Percentiles rank a stretch among this genome's conserved stretches.
Conservation (phyloP, 129 eudicot genomes). For the Chrysanthemum seticuspe region DNA sequence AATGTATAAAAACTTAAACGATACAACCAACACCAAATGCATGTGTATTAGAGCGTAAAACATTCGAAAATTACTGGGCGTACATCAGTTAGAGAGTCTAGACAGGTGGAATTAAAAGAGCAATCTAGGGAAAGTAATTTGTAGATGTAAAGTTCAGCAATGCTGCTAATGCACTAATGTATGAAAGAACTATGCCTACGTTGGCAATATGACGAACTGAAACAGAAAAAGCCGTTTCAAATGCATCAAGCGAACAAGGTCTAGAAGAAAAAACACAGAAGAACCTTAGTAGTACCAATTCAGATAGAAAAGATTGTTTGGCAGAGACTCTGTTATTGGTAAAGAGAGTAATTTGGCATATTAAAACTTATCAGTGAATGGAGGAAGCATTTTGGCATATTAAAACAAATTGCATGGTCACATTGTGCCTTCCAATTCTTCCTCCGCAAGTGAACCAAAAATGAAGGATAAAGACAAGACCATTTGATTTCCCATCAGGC, state of each 20-base stretch:
- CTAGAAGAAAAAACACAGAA: background rate
- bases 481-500: slow-evolving; percentile 44
- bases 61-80: no score
- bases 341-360: no score
- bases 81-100: no score
- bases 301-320: slow-evolving; percentile 82
- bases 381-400: slow-evolving; percentile 86
- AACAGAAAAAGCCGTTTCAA: slow-evolving; percentile 1
- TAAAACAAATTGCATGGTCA: slow-evolving; percentile 46
- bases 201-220: background rate
- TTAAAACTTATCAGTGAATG: slow-evolving; percentile 36
- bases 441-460: slow-evolving; percentile 86
- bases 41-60: no score
- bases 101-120: no score
- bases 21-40: no score
- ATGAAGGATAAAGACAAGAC: slow-evolving; percentile 16
- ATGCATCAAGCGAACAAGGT: slow-evolving; percentile 1
- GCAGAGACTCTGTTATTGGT: no score
- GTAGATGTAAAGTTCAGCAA: no score
- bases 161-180: no score
- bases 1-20: background rate
- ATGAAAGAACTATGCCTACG: no score
- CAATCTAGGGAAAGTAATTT: no score
- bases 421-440: slow-evolving; percentile 81
- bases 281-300: slow-evolving; percentile 58